Evolutionary conservation across 441 rosid species (phyloP).

Genomic region (Erodium moschatum): DNA sequence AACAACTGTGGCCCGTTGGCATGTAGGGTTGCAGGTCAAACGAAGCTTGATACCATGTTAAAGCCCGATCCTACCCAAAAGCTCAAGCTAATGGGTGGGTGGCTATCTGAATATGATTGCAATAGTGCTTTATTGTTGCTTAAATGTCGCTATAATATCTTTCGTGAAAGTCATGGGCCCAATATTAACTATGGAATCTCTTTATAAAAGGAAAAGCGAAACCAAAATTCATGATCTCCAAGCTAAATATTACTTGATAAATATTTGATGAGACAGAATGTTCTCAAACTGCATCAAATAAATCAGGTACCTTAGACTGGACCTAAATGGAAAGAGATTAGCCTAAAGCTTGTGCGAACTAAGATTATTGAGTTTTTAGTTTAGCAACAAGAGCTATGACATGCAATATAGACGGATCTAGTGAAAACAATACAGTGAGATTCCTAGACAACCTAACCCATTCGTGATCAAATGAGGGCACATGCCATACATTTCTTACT

Average conservation of each 20-base stretch:
- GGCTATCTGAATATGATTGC: not conserved
- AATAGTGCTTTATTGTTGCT: not conserved
- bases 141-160: not conserved
- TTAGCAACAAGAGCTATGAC: not conserved
- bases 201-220: not conserved
- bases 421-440: not conserved
- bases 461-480: conserved; percentile 1
- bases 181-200: not conserved
- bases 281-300: not conserved
- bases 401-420: not conserved
- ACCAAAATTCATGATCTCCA: not conserved
- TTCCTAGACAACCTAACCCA: conserved; percentile 7
- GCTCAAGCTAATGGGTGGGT: too few species aligned
- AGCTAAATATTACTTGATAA: not conserved
- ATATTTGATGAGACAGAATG: too few species aligned
- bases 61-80: too few species aligned
- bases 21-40: too few species aligned
- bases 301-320: not conserved
- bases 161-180: not conserved
- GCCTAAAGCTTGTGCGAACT: not conserved
- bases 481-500: not conserved
- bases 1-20: too few species aligned
- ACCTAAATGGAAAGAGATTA: not conserved
- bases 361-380: not conserved
- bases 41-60: too few species aligned